Evolutionary conservation across 257 asterid species (phyloP), one percentile per base, ranked within the genome.

Genomic region (Nicotiana noctiflora): DNA sequence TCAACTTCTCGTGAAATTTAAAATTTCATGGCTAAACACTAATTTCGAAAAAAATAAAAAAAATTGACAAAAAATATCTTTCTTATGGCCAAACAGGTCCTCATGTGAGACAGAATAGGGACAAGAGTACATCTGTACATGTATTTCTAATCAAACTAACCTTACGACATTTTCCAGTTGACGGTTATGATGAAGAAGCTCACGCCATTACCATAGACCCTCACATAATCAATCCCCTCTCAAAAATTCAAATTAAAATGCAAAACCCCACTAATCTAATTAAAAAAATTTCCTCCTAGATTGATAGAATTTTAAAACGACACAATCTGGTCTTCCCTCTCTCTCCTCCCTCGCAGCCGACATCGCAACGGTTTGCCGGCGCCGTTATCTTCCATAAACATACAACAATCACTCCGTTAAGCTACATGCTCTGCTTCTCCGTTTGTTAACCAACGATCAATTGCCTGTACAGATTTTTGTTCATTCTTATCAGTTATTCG

Each of bases 251-350:
- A 49, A 7, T 49, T 27, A 74, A 74, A 74, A 13, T 49, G 9
- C 57, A 70, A 70, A 51, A 70, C 59, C 59, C 76, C 76, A 60
- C 61, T 2, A 23, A 8, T 17, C 62, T 4, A 40, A 62, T 79
- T 64, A 62, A 65, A 79, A 79, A 8, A 9, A 32, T 17, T 15
- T 64, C 29, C 6, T 15, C 14, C 61, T 34, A 62, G 11, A 29
- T 18, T 1, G 31, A 27, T 25, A 63, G 25, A 17, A 31, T 18
- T 1, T 77, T 5, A 18, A 79, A 79, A 32, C 64, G 21, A 79
- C 34, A 53, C 51, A 27, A 40, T 52, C 32, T 78, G 65, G 49
- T 63, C 83, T 83, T 59, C 59, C 66, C 53, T 80, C 85, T 77
- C 84, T 75, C 80, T 62, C 59, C 5, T 80, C 79, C 59, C 4